Conservation (phyloP, 2,329 filamentous ascomycete genomes). For the Dactylellina sp. region DNA sequence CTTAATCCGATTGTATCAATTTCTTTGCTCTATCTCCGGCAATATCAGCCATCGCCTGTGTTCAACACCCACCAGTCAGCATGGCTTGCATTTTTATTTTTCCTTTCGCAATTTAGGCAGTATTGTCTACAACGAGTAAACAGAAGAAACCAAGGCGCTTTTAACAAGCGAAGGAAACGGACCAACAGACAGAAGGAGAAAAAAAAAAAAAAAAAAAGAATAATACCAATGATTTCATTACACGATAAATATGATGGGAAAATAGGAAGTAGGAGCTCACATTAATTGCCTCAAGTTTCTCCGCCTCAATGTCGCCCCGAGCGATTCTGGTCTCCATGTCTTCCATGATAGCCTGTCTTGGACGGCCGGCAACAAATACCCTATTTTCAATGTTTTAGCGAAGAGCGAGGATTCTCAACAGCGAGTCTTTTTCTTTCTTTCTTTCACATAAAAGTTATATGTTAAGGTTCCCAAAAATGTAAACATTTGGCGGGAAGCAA, state of each 20-base stretch:
- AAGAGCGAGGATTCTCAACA: not conserved
- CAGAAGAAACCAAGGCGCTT: constrained; percentile 28
- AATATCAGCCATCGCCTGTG: constrained; percentile 61
- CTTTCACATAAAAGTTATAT: no score
- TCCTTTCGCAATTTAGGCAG: constrained; percentile 43
- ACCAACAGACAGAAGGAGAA: constrained; percentile 3
- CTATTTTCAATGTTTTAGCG: constrained; percentile 44
- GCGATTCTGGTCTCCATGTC: constrained; percentile 60
- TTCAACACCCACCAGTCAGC: constrained; percentile 55
- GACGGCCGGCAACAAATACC: constrained; percentile 60
- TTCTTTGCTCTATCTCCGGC: constrained; percentile 60
- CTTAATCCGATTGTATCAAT: constrained; percentile 38
- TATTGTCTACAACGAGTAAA: constrained; percentile 32
- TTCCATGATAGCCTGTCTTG: constrained; percentile 59
- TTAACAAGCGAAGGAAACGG: constrained; percentile 46
- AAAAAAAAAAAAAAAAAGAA: not conserved
- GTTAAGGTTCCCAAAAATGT: no score
- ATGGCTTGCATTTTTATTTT: constrained; percentile 26
- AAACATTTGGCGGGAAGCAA: constrained; percentile 8
- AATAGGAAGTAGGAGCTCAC: constrained; percentile 55
- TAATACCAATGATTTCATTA: no score
- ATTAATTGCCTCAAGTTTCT: constrained; percentile 61
- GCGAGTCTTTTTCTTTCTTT: constrained; percentile 5
- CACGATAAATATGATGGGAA: not conserved
- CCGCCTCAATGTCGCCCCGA: constrained; percentile 60